phyloP scores from a whole-genome alignment of 805 yeast species.

The Teunomyces tritomae region DNA sequence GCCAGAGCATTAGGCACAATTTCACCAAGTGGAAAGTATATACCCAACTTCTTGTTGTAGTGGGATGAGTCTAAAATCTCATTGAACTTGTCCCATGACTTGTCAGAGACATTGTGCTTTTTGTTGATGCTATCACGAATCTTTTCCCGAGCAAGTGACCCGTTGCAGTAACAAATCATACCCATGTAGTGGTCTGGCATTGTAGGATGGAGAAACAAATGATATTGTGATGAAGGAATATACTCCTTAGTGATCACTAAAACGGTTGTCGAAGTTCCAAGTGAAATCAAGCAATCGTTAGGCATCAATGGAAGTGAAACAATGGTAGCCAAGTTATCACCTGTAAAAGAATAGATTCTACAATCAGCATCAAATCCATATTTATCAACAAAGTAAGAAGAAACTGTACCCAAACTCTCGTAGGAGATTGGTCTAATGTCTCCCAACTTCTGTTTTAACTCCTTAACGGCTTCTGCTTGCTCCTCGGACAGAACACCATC shows the following conservation, averaged over 20 bases:
- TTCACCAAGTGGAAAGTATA: conserved; percentile 87
- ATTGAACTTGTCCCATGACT: conserved; percentile 63
- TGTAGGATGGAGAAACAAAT: conserved; percentile 84
- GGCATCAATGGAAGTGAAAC: conserved; percentile 74
- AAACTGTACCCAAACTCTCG: conserved; percentile 49
- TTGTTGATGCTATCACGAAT: conserved; percentile 62
- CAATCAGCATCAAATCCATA: conserved; percentile 65
- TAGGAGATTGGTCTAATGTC: conserved; percentile 49
- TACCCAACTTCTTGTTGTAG: conserved; percentile 57
- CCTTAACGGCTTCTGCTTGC: conserved; percentile 29
- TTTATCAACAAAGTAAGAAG: conserved; percentile 57
- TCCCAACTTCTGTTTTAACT: conserved; percentile 54
- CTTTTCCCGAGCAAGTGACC: conserved; percentile 80
- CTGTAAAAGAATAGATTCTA: conserved; percentile 73
- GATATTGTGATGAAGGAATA: conserved; percentile 78
- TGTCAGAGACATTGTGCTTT: conserved; percentile 30
- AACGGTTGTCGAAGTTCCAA: conserved; percentile 93
- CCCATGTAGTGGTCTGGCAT: conserved; percentile 79
- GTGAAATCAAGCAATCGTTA: conserved; percentile 74
- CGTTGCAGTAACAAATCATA: conserved; percentile 92
- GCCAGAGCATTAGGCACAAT: conserved; percentile 80
- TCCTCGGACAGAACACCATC: conserved; percentile 32
- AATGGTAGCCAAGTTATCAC: conserved; percentile 88
- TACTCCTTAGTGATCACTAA: conserved; percentile 75
- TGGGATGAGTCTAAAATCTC: conserved; percentile 43